A percentile compares a stretch with the other conserved stretches of the same genome.
These are phyloP conservation scores for Westerdykella sp. DNA, from an alignment of 2,329 filamentous ascomycete genomes.

Conservation along the genomic window DNA sequence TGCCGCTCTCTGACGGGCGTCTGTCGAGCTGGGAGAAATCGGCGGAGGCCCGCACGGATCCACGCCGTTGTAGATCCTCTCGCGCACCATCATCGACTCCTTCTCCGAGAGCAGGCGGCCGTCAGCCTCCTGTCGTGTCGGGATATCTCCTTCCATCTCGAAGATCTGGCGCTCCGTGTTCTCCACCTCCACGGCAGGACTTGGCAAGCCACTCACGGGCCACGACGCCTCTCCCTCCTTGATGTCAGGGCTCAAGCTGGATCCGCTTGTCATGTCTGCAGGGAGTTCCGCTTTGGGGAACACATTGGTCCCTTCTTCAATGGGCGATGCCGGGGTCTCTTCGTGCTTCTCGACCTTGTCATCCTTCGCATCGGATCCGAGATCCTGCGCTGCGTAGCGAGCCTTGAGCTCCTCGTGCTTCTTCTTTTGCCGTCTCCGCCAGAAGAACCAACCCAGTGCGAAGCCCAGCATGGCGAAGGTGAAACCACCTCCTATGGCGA, in stretches of 20 bases:
- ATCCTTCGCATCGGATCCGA: constrained; percentile 13
- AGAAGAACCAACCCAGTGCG: constrained; percentile 30
- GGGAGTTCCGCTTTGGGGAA: constrained; percentile 45
- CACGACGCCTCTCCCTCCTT: constrained; percentile 15
- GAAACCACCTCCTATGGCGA: constrained; percentile 38
- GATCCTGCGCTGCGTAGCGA: constrained; percentile 18
- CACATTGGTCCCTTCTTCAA: constrained; percentile 25
- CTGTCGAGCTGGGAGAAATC: constrained; percentile 14
- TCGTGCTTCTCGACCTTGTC: constrained; percentile 15
- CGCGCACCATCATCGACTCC: constrained; percentile 42
- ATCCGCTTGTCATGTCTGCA: constrained; percentile 18
- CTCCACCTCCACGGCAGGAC: constrained; percentile 27
- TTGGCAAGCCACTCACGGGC: constrained; percentile 9
- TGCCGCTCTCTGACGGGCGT: constrained; percentile 17
- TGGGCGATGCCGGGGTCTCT: constrained; percentile 18
- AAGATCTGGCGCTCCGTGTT: constrained; percentile 36
- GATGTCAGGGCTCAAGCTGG: constrained; percentile 11
- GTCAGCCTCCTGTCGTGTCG: constrained; percentile 46
- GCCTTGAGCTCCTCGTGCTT: constrained; percentile 19
- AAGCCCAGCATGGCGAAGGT: constrained; percentile 27
- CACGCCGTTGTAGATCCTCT: constrained; percentile 43
- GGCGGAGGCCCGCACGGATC: constrained; percentile 23
- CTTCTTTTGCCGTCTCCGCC: constrained; percentile 20
- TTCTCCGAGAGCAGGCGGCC: constrained; percentile 45
- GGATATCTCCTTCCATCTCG: constrained; percentile 52